Evolutionary conservation across 2,329 filamentous ascomycete species (phyloP), one percentile per base, ranked within the genome.

Genomic region (Penicillium concentricum): DNA sequence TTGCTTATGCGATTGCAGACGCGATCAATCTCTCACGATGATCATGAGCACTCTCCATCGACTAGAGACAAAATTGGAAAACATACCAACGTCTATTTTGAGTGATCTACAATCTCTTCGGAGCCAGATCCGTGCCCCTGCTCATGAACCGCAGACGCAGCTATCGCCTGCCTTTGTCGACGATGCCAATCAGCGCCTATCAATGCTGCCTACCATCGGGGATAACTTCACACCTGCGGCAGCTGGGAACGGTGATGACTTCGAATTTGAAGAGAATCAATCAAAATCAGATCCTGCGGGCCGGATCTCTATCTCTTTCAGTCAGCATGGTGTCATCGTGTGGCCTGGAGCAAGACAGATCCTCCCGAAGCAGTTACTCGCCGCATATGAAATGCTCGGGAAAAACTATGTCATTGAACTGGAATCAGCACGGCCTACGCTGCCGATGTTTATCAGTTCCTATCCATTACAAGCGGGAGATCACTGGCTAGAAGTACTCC

Each of bases 41-140:
- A 81, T 82, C 30, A 82, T 83, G 68, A 82, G 81, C 62, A 81
- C 81, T 12, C 76, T 83, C 24, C 76, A 80, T 67, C 74, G 81
- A 13, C 73, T 83, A 18, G 81, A 83, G 65, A 73, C 76, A 5
- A 83, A 83, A 63, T 72, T 83, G 38, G 81, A 83, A 61, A 74
- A 76, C 51, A 67, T 81, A 15, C 78, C 79, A 1, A 65, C 59
- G 4, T 64, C 67, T 6, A 62, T 75, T 30, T 59, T 63, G 18
- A 64, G 62, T 50, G 69, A 74, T 22, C 59, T 74, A 16, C 49
- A 71, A 61, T 55, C 74, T 60, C 54, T 74, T 65, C 61, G 72
- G 64, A 59, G 67, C 61, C 64, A 70, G 57, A 56, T 63, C 50
- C 62, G 59, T 22, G 55, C 61, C 18, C 59, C 57, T 15, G 42